phyloP scores from a whole-genome alignment of 2,329 filamentous ascomycete genomes.

The Cordyceps tenuipes region DNA sequence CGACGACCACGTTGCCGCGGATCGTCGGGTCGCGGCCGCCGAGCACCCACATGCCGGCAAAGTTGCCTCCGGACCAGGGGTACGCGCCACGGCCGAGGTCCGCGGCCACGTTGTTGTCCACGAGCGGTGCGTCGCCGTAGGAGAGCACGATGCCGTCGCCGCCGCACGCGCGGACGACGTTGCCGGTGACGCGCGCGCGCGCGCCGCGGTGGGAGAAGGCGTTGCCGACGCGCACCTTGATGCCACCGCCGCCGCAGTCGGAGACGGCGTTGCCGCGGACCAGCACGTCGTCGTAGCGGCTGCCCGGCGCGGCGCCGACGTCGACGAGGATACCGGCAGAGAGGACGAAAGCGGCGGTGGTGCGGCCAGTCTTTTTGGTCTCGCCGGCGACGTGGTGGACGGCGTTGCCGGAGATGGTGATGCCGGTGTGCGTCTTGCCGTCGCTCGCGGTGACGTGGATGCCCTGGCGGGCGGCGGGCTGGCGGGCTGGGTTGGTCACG shows the following conservation, averaged over 20 bases:
- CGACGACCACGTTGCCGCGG: conserved; percentile 19
- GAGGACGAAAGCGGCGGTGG: conserved; percentile 14
- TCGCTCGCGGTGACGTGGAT: conserved; percentile 17
- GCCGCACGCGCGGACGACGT: conserved; percentile 17
- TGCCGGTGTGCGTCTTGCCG: conserved; percentile 17
- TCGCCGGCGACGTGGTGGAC: conserved; percentile 19
- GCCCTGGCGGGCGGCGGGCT: conserved; percentile 15
- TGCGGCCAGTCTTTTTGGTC: conserved; percentile 17
- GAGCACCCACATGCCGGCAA: conserved; percentile 22
- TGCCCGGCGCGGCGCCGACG: conserved; percentile 11
- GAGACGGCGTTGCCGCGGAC: conserved; percentile 16
- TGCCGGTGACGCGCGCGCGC: conserved; percentile 15
- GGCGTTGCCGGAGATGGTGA: conserved; percentile 17
- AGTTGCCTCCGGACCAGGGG: conserved; percentile 20
- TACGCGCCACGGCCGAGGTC: conserved; percentile 19
- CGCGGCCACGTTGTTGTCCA: conserved; percentile 18
- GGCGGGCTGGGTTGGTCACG: conserved; percentile 15
- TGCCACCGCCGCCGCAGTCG: conserved; percentile 20
- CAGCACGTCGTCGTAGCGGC: conserved; percentile 18
- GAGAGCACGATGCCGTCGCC: conserved; percentile 19
- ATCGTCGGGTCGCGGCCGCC: conserved; percentile 16
- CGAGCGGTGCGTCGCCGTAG: conserved; percentile 15
- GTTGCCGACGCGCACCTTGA: conserved; percentile 19
- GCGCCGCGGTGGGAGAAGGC: conserved; percentile 15
- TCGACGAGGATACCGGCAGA: conserved; percentile 17